Percentiles rank a stretch among this genome's conserved stretches.
Evolutionary conservation across 441 rosid species (phyloP).

Genomic region (Populus hybrid): DNA sequence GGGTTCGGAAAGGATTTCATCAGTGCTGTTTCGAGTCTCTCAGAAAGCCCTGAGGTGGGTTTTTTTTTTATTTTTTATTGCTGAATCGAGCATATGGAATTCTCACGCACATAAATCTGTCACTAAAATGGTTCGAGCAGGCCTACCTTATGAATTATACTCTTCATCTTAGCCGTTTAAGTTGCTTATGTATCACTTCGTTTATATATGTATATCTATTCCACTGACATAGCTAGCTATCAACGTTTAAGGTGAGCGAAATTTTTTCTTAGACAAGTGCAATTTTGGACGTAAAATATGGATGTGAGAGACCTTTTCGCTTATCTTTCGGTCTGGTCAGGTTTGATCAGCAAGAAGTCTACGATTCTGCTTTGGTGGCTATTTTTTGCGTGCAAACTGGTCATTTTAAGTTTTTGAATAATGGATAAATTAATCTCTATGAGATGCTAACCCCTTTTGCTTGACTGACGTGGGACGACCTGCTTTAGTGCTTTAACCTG

Average conservation of each 20-base stretch:
- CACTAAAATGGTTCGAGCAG: background rate
- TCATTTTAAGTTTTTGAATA: background rate
- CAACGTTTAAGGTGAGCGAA: background rate
- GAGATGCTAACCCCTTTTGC: background rate
- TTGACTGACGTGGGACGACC: background rate
- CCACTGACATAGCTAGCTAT: too few species aligned
- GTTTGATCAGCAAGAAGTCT: background rate
- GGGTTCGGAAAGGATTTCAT: constrained; percentile 69
- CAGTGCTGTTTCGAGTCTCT: constrained; percentile 51
- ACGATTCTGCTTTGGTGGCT: background rate
- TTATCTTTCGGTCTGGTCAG: background rate
- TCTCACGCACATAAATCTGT: background rate
- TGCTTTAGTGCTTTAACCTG: background rate
- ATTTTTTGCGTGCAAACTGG: background rate
- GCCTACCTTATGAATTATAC: background rate
- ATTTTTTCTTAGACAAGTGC: background rate
- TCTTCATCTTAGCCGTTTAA: background rate
- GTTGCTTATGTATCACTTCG: background rate
- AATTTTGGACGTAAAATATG: background rate
- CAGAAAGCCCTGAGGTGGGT: constrained; percentile 74
- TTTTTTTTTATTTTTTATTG: background rate
- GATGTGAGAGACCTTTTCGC: background rate
- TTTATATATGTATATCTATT: too few species aligned
- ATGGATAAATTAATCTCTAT: background rate
- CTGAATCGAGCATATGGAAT: background rate